Percentiles rank a stretch among this genome's conserved stretches.
These are phyloP conservation scores for Schizosaccharomyces versatilis DNA, from an alignment of 1,139 yeast genomes.

Conservation along the genomic window DNA sequence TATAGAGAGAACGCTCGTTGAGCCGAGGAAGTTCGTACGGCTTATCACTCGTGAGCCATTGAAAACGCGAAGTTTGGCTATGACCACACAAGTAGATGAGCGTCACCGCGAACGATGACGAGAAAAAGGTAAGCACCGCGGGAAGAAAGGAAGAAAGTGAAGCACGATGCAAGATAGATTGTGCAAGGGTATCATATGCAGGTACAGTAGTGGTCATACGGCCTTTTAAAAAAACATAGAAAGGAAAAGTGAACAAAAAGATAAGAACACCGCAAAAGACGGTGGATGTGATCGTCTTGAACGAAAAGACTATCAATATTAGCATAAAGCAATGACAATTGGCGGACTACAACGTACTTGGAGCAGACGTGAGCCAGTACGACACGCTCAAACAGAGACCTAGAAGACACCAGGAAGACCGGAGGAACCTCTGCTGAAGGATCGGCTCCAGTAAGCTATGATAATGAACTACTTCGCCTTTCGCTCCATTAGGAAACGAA, in stretches of 20 bases:
- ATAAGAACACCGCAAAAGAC: slow-evolving; percentile 13
- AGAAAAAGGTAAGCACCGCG: background rate
- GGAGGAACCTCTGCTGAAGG: slow-evolving; percentile 17
- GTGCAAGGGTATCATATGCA: slow-evolving; percentile 12
- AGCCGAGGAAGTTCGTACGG: background rate
- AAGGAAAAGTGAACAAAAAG: slow-evolving; percentile 14
- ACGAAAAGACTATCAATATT: background rate
- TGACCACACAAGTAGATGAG: background rate
- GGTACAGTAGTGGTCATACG: background rate
- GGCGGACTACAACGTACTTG: slow-evolving; percentile 8
- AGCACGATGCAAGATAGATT: background rate
- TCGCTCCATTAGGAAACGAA: background rate
- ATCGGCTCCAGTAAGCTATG: slow-evolving; percentile 15
- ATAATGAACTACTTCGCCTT: slow-evolving; percentile 14
- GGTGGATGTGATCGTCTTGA: background rate
- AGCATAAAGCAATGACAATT: background rate
- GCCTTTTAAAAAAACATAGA: slow-evolving; percentile 17
- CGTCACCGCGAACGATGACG: background rate
- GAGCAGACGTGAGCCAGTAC: slow-evolving; percentile 10
- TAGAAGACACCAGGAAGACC: slow-evolving; percentile 15
- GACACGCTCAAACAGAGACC: slow-evolving; percentile 13
- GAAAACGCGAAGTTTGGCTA: background rate
- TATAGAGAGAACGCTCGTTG: background rate
- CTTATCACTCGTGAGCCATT: background rate
- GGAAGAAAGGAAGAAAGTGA: background rate